phyloP scores from a whole-genome alignment of 441 rosid genomes.

The Raphanus hybrid region DNA sequence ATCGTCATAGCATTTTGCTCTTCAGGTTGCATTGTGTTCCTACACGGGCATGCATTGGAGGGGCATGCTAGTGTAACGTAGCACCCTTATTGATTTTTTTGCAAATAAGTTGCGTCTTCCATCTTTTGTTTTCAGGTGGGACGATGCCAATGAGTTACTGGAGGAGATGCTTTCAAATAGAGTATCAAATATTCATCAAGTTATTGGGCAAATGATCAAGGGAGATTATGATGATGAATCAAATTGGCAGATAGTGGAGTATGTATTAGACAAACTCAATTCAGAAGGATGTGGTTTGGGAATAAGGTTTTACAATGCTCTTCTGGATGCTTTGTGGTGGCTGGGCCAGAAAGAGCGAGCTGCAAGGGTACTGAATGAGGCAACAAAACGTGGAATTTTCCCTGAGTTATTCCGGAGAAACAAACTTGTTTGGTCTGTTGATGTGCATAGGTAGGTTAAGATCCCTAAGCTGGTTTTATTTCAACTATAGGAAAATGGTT shows the following conservation, averaged over 20 bases:
- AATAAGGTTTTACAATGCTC: conserved; percentile 88
- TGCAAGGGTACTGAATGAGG: conserved; percentile 82
- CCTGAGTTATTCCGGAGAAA: conserved; percentile 88
- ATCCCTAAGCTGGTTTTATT: conserved; percentile 3
- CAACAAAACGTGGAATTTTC: conserved; percentile 82
- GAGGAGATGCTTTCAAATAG: conserved; percentile 82
- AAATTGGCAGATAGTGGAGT: conserved; percentile 96
- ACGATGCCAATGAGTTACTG: conserved; percentile 71
- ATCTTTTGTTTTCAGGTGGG: conserved; percentile 62
- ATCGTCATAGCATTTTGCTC: conserved; percentile 13
- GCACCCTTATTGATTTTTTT: not conserved
- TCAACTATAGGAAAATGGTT: conserved; percentile 20
- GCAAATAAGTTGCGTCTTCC: conserved; percentile 22
- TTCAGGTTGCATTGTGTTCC: conserved; percentile 13
- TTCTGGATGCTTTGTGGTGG: conserved; percentile 98
- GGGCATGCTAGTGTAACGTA: conserved; percentile 22
- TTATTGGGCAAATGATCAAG: conserved; percentile 90
- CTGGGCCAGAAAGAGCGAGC: conserved; percentile 90
- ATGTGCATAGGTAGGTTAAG: conserved; percentile 74
- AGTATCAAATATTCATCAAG: conserved; percentile 85
- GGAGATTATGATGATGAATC: conserved; percentile 86
- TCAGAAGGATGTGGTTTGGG: conserved; percentile 92
- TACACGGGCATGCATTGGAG: conserved; percentile 20
- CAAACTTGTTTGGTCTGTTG: conserved; percentile 89
- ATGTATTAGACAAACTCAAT: conserved; percentile 81